Evolutionary conservation across 345 rosid genomes (phyloP).

Genomic region (Abelmoschus esculentus): DNA sequence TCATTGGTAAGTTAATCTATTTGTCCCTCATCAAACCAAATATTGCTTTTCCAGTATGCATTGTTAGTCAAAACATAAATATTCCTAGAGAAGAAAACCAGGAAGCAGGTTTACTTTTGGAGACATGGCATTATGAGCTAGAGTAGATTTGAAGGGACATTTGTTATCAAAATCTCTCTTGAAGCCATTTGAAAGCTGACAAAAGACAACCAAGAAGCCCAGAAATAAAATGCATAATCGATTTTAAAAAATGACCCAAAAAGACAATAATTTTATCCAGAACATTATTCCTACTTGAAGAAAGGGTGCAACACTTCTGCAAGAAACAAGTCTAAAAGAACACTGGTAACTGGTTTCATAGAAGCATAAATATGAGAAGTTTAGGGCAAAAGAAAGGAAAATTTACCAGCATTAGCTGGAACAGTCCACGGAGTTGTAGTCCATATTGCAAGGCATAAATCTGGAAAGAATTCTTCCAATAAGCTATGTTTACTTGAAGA

Average conservation of each 20-base stretch:
- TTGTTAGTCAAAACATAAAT: too few relatives aligned
- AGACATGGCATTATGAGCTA: neutral
- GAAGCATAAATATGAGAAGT: neutral
- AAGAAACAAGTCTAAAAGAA: neutral
- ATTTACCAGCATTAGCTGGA: conserved; percentile 90
- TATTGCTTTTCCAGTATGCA: too few relatives aligned
- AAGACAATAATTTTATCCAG: neutral
- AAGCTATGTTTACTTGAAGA: conserved; percentile 29
- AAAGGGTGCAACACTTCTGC: neutral
- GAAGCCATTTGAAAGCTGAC: neutral
- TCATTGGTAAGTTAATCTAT: too few relatives aligned
- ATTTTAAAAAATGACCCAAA: neutral
- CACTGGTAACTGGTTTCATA: neutral
- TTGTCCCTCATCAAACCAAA: too few relatives aligned
- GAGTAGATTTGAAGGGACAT: neutral
- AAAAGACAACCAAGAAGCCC: neutral
- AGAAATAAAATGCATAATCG: neutral
- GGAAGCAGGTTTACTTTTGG: neutral
- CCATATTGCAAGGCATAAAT: conserved; percentile 81
- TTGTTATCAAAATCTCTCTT: neutral
- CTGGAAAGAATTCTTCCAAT: conserved; percentile 61
- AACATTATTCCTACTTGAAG: neutral
- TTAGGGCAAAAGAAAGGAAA: neutral
- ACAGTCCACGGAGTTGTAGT: conserved; percentile 98
- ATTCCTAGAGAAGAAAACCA: too few relatives aligned